Conservation (phyloP, 2,329 filamentous ascomycete genomes). For the Diaporthe citrichinensis region DNA sequence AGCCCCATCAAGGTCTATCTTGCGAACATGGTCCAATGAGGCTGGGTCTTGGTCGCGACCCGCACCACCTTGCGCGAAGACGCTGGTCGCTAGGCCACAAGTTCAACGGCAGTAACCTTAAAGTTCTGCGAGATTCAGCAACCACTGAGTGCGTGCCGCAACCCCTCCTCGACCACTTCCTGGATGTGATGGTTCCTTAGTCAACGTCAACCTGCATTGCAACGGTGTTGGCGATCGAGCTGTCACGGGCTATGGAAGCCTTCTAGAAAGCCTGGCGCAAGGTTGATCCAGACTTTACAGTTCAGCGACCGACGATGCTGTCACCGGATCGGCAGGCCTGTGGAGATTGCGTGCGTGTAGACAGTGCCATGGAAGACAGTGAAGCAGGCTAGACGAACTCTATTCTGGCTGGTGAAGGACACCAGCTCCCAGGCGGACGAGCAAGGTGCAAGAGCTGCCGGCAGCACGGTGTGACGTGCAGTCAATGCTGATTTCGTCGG, state of each 20-base stretch:
- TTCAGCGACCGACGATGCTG: constrained; percentile 23
- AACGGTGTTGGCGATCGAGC: constrained; percentile 27
- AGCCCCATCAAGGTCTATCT: constrained; percentile 11
- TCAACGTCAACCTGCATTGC: constrained; percentile 26
- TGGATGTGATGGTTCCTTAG: not conserved
- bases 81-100: not conserved
- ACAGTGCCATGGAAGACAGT: constrained; percentile 5
- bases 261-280: constrained; percentile 36
- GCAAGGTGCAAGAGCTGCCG: constrained; percentile 16
- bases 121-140: not conserved
- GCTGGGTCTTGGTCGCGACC: constrained; percentile 14
- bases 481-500: constrained; percentile 21
- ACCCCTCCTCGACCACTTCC: not conserved
- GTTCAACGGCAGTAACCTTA: constrained; percentile 14
- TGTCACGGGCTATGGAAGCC: constrained; percentile 26
- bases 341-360: constrained; percentile 20
- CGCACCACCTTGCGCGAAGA: constrained; percentile 5
- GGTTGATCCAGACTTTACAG: constrained; percentile 35
- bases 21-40: constrained; percentile 22
- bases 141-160: not conserved
- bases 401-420: constrained; percentile 14
- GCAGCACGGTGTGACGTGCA: constrained; percentile 27
- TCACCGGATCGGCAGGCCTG: constrained; percentile 13
- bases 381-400: constrained; percentile 30
- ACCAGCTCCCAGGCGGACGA: not conserved